Conservation (phyloP, 768 basidiomycete genomes). For the Xerocomus spinulosus region DNA sequence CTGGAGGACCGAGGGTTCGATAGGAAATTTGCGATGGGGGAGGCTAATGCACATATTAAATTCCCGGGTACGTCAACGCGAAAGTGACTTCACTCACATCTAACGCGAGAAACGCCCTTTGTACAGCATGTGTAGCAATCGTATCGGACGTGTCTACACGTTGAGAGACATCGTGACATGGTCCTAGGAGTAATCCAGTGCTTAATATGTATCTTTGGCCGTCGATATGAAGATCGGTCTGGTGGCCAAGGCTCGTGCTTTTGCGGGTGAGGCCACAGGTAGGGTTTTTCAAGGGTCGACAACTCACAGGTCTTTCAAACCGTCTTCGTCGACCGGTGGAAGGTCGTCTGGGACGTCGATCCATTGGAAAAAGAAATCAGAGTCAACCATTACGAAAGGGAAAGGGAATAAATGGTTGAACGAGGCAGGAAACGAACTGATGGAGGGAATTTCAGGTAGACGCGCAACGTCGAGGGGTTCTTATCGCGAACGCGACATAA, state of each 20-base stretch:
- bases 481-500: constrained; percentile 25
- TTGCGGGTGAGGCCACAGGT: constrained; percentile 7
- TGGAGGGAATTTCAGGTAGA: constrained; percentile 4
- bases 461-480: constrained; percentile 22
- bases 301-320: constrained; percentile 21
- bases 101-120: not conserved
- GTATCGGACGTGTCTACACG: too few species aligned
- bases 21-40: too few species aligned
- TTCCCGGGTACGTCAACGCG: too few species aligned
- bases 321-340: constrained; percentile 23
- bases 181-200: too few species aligned
- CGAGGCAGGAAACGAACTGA: not conserved
- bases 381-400: constrained; percentile 8
- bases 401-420: not conserved
- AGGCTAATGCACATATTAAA: too few species aligned
- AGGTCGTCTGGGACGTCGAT: constrained; percentile 20
- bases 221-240: too few species aligned
- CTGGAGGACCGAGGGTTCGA: too few species aligned
- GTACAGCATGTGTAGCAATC: too few species aligned
- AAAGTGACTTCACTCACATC: too few species aligned
- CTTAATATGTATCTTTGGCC: too few species aligned
- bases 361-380: constrained; percentile 13
- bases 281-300: not conserved
- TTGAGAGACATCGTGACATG: too few species aligned
- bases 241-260: constrained; percentile 2